Evolutionary conservation across 176 grass and related monocot species (phyloP), one percentile per base, ranked within the genome.

Genomic region (Zoysia pacifica): DNA sequence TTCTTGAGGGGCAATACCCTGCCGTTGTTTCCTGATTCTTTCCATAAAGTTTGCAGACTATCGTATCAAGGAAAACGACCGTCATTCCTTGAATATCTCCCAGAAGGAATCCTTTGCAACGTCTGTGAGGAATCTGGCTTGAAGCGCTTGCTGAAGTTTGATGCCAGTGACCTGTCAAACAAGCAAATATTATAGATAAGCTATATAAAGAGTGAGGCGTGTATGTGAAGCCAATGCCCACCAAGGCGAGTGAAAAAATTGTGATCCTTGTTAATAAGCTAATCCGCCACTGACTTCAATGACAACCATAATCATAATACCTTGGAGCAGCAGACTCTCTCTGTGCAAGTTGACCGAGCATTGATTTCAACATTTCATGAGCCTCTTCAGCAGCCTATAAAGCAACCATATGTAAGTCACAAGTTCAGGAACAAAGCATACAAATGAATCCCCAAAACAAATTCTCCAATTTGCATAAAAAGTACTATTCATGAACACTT

Each of bases 351-450:
- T 91, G 91, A 79, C 86, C 84, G 44, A 86, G 86, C 89, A 90
- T 91, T 56, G 85, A 90, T 81, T 82, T 93, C 75, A 97, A 81
- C 18, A 79, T 81, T 88, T 75, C 82, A 51, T 89, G 89, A 38
- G 94, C 94, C 72, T 81, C 89, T 72, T 84, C 89, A 76, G 94
- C 91, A 82, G 90, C 94, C 94, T 93, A 78, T 70, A 81, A 75
- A 73, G 76, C 6, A 14, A 54, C 35, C 65, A 62, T 48, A 47
- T 67, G 54, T 56, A 72, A 75, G 75, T 67, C 9, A 78, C 49
- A 4, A 49, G 54, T 56, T 66, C 48, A 69, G 2, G n/a, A 65
- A 41, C 54, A 47, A 55, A 45, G 49, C 15, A 70, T 65, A 13
- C 14, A 78, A 82, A 74, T 19, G 59, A 62, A 65, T 28, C 28